Base-by-base conservation (phyloP, 2,329 filamentous ascomycete genomes). In the Westerdykella sp. region DNA sequence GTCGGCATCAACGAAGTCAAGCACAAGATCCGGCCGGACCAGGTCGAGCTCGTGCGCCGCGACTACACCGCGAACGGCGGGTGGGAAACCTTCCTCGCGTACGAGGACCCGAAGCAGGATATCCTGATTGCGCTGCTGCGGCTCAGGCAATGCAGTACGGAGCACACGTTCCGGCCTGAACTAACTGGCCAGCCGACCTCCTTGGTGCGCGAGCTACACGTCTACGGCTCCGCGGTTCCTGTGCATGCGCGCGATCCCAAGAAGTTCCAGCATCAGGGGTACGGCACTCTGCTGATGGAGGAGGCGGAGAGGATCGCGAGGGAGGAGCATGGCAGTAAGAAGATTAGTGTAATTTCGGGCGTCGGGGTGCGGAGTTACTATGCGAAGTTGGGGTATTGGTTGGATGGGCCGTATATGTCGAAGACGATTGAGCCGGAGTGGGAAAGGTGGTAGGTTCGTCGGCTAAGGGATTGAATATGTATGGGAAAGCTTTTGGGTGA, bases 1-100 rank as follows among this genome's bases (percentile, higher is more conserved):
- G 93, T 98, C 18, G 93, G 93, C 46, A 90, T 98, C 70, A 98
- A 98, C 66, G 93, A 98, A 71, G 91, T 98, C 52, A 98, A 98
- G 74, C 84, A 98, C 75, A 97, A 97, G 74, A 96, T 98, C 55
- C 79, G 91, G 1, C 93, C 93, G 0, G 94, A 90, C 53, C 91
- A 98, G 66, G 87, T 98, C 45, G 93, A 98, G 73, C 81, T 98
- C 15, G 84, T 98, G 23, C 84, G 93, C 21, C 79, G 93, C 52
- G 93, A 98, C 70, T 98, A 98, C 68, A 79, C 81, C 0, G 93
- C 93, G 54, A 98, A 98, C 64, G 90, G 86, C 32, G 94, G 93
- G 18, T 98, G 93, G 93, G 93, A 98, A 69, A 98, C 93, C 0
- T 98, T 98, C 71, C 74, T 98, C 5, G 90, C 93, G 1, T 98